Evolutionary conservation across 2,329 filamentous ascomycete genomes (phyloP).

Genomic region (Calonectria pseudoturangicola): DNA sequence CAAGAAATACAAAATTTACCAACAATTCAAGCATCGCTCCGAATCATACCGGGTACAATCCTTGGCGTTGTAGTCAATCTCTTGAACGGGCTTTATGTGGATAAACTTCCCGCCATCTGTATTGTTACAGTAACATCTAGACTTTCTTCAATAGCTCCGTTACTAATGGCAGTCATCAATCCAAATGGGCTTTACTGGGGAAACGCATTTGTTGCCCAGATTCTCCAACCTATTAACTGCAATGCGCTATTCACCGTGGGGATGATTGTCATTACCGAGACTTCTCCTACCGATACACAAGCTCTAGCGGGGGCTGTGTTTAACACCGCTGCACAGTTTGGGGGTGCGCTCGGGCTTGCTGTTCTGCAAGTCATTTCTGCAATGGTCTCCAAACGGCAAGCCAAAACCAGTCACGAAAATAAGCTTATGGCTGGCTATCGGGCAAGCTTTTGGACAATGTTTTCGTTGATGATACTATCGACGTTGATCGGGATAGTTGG

Average conservation of each 20-base stretch:
- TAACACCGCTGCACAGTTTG: background rate
- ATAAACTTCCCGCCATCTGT: background rate
- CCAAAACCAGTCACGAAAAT: background rate
- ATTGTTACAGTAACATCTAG: background rate
- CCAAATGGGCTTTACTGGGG: background rate
- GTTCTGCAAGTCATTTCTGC: constrained; percentile 12
- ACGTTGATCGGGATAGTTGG: background rate
- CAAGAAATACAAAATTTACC: background rate
- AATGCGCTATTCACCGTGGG: constrained; percentile 1
- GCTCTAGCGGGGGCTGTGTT: constrained; percentile 5
- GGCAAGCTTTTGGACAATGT: constrained; percentile 11
- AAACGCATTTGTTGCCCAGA: background rate
- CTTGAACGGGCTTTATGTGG: background rate
- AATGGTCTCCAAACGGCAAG: background rate
- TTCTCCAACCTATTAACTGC: background rate
- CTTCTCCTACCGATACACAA: constrained; percentile 8
- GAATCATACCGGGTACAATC: background rate
- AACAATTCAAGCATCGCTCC: background rate
- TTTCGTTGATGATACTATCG: background rate
- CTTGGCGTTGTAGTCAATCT: background rate
- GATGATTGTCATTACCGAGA: background rate
- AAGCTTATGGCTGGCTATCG: background rate
- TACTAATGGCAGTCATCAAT: background rate
- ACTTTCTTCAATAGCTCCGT: background rate
- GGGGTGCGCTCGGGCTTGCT: background rate